Evolutionary conservation across 257 asterid genomes (phyloP), one percentile per base, ranked within the genome.

Genomic region (Phtheirospermum japonicum): DNA sequence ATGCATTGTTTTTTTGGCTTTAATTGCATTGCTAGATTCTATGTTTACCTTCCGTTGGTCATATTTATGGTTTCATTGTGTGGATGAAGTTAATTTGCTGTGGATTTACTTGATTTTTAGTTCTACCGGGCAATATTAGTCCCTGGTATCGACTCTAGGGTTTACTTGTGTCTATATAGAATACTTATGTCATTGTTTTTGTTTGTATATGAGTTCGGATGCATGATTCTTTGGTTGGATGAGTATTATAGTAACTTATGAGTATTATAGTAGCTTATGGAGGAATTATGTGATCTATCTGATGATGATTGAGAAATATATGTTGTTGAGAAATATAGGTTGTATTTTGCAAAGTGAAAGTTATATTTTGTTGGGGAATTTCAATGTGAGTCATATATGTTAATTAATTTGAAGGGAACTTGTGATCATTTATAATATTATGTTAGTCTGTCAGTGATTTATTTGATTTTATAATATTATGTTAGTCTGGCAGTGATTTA

Each of bases 121-220:
- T 42, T 40, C 2, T 46, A 57, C 43, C 61, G 34, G 31, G 11
- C 28, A 16, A 19, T 16, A 28, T 36, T 42, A 6, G 23, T 23
- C 14, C 10, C 11, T 26, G 49, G 46, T 26, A 33, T 54, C 67
- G 8, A 23, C 32, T 8, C 10, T 17, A 28, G 6, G 40, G 58
- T 34, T 2, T 6, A 11, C 28, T 57, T 61, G 45, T 23, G 4
- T 10, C 28, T 51, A 7, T 56, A 12, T 7, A 28, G 5, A 31
- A 32, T 54, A 14, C 58, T 66, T 20, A 14, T 40, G 19, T 28
- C 37, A 26, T 28, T 3, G 37, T 16, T 9, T 19, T 6, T 67
- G 26, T 26, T n/a, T 52, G 53, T 48, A 36, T 26, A 39, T 50
- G 48, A 51, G 55, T 32, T 51, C 5, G 56, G 63, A 65, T 65